Base-by-base conservation (phyloP, 495 filamentous ascomycete genomes). In the Evernia prunastri region DNA sequence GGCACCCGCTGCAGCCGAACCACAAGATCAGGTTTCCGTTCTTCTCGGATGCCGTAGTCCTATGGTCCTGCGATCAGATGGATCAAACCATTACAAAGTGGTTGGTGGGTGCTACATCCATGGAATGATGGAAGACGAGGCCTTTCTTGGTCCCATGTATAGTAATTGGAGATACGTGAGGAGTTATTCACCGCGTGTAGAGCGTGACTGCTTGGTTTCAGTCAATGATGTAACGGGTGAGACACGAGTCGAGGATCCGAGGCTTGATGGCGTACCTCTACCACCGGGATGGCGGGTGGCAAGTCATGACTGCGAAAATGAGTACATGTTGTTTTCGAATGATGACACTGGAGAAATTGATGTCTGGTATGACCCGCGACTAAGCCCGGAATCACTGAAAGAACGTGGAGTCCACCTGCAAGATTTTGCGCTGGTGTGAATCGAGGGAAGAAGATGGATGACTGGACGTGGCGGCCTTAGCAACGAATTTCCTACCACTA, bases 51-150 rank as follows among this genome's bases (percentile, higher is more conserved):
- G 67, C 17, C 51, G 42, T 23, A 47, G 61, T 37, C 63, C 65
- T 29, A 58, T 65, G 42, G 27, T 64, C 23, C 40, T 69, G 23
- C 59, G 69, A 27, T 20, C 31, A 0, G 62, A 31, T 39, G 61
- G 42, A 67, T 2, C 51, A 58, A 11, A 57, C 17, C 20, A n/a
- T n/a, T 68, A 62, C 66, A 40, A 27, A 11, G 35, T 71, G 31
- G 63, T 71, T 42, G 68, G 68, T 17, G 68, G 63, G 49, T 66
- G 59, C 53, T 71, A 70, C 64, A 51, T 71, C 23, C 59, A 71
- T 58, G 65, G 68, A 17, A 18, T 71, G 5, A 71, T 67, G 61
- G 63, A 67, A 1, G 64, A 64, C 17, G 67, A 71, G 45, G 64
- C 63, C 13, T 33, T 64, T 18, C 53, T 63, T 9, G 65, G 65